Percentiles rank a stretch among this genome's conserved stretches.
Evolutionary conservation across 1,284 basidiomycete species (phyloP).

Genomic region (Xerocomus minutiporus): DNA sequence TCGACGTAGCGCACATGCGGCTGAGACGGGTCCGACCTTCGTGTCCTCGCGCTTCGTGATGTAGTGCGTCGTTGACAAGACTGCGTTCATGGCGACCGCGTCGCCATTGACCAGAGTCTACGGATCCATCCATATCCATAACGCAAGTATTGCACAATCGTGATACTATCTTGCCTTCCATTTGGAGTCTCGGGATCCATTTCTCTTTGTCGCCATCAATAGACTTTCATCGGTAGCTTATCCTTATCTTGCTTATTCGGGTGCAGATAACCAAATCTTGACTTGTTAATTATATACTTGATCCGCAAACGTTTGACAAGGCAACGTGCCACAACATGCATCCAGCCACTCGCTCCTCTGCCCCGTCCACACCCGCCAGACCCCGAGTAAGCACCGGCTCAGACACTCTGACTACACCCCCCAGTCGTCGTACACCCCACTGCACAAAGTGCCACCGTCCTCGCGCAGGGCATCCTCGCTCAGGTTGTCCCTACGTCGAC

Average conservation of each 20-base stretch:
- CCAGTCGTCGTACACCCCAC: conserved; percentile 40
- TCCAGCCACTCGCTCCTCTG: conserved; percentile 28
- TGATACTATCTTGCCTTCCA: no score
- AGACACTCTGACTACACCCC: conserved; percentile 16
- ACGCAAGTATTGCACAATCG: background rate
- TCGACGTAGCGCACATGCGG: background rate
- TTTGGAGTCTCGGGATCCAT: no score
- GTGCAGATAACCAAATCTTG: background rate
- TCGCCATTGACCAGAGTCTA: background rate
- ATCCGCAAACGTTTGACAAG: background rate
- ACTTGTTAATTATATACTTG: no score
- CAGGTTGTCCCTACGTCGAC: conserved; percentile 47
- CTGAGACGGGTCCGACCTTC: background rate
- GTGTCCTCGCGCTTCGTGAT: background rate
- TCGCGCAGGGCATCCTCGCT: conserved; percentile 51
- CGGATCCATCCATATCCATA: background rate
- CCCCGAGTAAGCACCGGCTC: conserved; percentile 10
- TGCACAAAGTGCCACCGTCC: conserved; percentile 53
- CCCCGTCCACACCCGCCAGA: conserved; percentile 27
- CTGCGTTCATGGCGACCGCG: background rate
- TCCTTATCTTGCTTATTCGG: background rate
- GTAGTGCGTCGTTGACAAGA: background rate
- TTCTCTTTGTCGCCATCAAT: background rate
- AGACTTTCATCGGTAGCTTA: background rate
- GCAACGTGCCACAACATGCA: conserved; percentile 19